These are phyloP conservation scores for Mucuna pruriens DNA, from an alignment of 306 rosid species.

Conservation along the genomic window DNA sequence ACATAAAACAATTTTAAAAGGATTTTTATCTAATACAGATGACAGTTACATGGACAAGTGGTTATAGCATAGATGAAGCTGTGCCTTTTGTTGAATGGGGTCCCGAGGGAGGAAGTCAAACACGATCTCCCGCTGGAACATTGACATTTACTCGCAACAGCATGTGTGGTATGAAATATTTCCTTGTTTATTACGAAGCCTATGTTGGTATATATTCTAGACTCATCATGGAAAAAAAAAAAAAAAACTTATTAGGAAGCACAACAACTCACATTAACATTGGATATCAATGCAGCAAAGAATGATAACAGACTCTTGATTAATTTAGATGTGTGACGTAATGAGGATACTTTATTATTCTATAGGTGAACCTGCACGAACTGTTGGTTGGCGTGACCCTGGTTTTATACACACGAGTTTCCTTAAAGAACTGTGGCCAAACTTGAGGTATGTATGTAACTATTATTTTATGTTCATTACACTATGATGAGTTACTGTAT, in stretches of 20 bases:
- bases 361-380: constrained; percentile 76
- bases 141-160: constrained; percentile 60
- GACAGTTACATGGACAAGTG: constrained; percentile 89
- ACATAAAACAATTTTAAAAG: not conserved
- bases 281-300: not conserved
- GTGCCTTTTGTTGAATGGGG: constrained; percentile 73
- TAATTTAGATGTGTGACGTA: not conserved
- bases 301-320: not conserved
- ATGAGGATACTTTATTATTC: not conserved
- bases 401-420: constrained; percentile 90
- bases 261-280: not conserved
- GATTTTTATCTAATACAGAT: constrained; percentile 53
- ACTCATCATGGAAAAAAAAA: not conserved
- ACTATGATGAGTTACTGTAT: not conserved
- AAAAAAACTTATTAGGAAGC: constrained; percentile 32
- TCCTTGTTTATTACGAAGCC: no score
- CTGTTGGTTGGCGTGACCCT: constrained; percentile 92
- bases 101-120: constrained; percentile 43
- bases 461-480: not conserved
- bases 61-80: constrained; percentile 67
- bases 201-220: not conserved
- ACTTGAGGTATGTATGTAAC: constrained; percentile 44
- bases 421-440: constrained; percentile 77
- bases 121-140: constrained; percentile 71
- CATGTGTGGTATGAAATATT: constrained; percentile 73